Conservation (phyloP, 306 rosid species). For the Pterocarpus santalinus region DNA sequence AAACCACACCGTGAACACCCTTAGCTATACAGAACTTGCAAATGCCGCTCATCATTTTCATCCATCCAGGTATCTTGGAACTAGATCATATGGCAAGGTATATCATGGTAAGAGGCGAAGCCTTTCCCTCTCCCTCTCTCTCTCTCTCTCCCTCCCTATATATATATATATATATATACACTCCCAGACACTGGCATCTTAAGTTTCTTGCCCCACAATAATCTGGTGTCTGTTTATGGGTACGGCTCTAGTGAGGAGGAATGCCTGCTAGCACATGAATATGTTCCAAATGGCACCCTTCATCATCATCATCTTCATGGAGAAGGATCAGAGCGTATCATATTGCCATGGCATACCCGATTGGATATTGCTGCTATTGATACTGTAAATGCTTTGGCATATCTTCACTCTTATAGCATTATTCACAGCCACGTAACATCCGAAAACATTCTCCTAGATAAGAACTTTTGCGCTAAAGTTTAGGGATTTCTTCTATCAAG, state of each 20-base stretch:
- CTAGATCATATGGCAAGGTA: not conserved
- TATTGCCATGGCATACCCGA: constrained; percentile 32
- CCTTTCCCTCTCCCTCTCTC: not conserved
- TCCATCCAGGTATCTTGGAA: not conserved
- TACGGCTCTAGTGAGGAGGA: not conserved
- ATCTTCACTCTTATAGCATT: constrained; percentile 41
- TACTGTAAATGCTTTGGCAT: constrained; percentile 29
- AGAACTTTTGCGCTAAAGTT: constrained; percentile 32
- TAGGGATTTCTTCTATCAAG: not conserved
- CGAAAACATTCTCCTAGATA: constrained; percentile 35
- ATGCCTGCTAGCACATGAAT: constrained; percentile 36
- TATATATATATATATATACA: not conserved
- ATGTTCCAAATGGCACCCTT: constrained; percentile 36
- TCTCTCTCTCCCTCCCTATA: no score
- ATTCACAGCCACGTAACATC: constrained; percentile 36
- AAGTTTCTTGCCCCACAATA: constrained; percentile 38
- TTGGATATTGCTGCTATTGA: constrained; percentile 45
- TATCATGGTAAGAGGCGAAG: constrained; percentile 31
- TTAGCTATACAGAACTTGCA: not conserved
- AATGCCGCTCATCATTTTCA: constrained; percentile 30
- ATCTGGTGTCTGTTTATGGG: constrained; percentile 45
- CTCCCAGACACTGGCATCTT: not conserved
- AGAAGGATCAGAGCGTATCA: not conserved
- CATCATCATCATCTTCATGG: constrained; percentile 11
- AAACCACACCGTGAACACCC: no score